Conservation (phyloP, 2,329 filamentous ascomycete species). For the Aureobasidium uvarum region DNA sequence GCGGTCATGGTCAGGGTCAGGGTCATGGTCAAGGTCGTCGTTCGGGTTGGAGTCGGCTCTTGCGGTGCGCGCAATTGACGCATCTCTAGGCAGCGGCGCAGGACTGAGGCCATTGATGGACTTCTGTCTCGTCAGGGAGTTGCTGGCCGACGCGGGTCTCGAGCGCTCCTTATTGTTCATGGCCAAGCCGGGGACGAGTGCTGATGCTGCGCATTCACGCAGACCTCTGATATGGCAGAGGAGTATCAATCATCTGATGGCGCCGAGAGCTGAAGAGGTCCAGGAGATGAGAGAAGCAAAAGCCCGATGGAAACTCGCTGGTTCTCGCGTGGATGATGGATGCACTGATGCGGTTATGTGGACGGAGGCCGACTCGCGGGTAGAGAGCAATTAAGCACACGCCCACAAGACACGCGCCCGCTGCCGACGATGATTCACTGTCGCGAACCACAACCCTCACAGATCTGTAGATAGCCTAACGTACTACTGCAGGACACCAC, state of each 20-base stretch:
- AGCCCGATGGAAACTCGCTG: slow-evolving; percentile 21
- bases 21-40: slow-evolving; percentile 16
- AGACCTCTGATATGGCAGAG: slow-evolving; percentile 18
- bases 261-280: not conserved
- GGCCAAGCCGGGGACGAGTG: slow-evolving; percentile 22
- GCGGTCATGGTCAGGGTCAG: slow-evolving; percentile 24
- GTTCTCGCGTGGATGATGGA: slow-evolving; percentile 26
- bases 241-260: slow-evolving; percentile 21
- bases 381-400: not conserved
- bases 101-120: slow-evolving; percentile 14
- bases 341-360: slow-evolving; percentile 36
- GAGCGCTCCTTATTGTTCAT: slow-evolving; percentile 27
- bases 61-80: slow-evolving; percentile 40
- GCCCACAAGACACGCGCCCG: not conserved
- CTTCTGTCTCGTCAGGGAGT: slow-evolving; percentile 17
- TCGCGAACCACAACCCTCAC: not conserved
- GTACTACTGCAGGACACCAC: not conserved
- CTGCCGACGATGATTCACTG: not conserved
- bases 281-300: not conserved
- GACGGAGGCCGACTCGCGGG: not conserved
- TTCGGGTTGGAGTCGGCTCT: slow-evolving; percentile 30
- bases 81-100: slow-evolving; percentile 44
- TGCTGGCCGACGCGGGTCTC: slow-evolving; percentile 23
- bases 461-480: not conserved
- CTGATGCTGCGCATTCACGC: slow-evolving; percentile 24